phyloP scores from a whole-genome alignment of 2,329 filamentous ascomycete species.

The Didymosphaeria variabile region DNA sequence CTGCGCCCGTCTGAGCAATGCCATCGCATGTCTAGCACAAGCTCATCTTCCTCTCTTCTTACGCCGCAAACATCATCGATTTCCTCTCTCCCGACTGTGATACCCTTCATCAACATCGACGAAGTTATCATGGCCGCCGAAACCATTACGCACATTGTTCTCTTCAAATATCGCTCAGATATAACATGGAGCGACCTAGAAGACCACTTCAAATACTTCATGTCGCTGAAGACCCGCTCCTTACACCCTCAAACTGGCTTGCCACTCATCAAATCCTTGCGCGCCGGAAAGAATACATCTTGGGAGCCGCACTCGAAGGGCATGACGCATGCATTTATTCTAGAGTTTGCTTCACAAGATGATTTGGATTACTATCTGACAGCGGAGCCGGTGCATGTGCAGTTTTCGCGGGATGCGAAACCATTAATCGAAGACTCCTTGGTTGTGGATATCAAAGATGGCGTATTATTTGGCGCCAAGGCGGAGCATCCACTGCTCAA shows the following conservation, averaged over 20 bases:
- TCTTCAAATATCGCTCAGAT: conserved; percentile 44
- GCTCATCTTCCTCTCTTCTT: background rate
- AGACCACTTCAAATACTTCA: conserved; percentile 42
- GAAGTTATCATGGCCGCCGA: conserved; percentile 11
- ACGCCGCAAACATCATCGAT: background rate
- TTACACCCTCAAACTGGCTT: conserved; percentile 34
- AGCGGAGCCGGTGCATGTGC: conserved; percentile 40
- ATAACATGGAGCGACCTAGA: conserved; percentile 46
- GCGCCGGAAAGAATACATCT: conserved; percentile 45
- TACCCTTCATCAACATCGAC: background rate
- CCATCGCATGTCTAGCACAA: conserved; percentile 3
- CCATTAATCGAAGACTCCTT: conserved; percentile 44
- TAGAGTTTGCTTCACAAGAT: conserved; percentile 45
- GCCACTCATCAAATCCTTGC: conserved; percentile 44
- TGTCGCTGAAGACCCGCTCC: conserved; percentile 34
- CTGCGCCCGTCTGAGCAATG: background rate
- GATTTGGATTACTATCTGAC: conserved; percentile 48
- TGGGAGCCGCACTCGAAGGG: conserved; percentile 46
- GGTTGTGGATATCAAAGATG: conserved; percentile 46
- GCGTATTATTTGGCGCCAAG: conserved; percentile 40
- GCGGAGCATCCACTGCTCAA: conserved; percentile 30
- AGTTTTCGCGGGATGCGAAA: conserved; percentile 38
- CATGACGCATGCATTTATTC: conserved; percentile 48
- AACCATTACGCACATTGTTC: conserved; percentile 46
- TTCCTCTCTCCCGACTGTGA: background rate